These are phyloP conservation scores for Yamadazyma triangularis DNA, from an alignment of 1,139 yeast genomes.

Conservation along the genomic window DNA sequence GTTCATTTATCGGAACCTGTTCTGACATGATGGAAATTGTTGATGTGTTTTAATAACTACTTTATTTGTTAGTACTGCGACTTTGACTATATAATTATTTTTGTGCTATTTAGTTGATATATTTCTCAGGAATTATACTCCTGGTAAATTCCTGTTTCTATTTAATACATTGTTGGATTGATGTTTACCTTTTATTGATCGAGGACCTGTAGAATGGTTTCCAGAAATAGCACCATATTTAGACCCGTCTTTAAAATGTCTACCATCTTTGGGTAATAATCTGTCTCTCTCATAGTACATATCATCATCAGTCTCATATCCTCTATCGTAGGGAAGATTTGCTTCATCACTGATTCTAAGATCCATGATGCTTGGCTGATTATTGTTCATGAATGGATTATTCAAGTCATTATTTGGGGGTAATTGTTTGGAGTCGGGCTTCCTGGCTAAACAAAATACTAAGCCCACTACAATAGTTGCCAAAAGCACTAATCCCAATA, in stretches of 20 bases:
- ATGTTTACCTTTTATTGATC: too few relatives aligned
- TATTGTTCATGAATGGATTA: slow-evolving; percentile 5
- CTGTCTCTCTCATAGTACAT: slow-evolving; percentile 29
- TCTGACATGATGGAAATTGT: slow-evolving; percentile 22
- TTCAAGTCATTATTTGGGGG: too few relatives aligned
- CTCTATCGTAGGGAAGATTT: slow-evolving; percentile 25
- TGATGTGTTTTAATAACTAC: too few relatives aligned
- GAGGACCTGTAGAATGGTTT: too few relatives aligned
- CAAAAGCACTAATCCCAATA: slow-evolving; percentile 50
- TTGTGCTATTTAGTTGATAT: too few relatives aligned
- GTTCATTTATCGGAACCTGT: slow-evolving; percentile 11
- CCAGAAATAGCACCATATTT: too few relatives aligned
- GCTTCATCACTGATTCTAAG: slow-evolving; percentile 29
- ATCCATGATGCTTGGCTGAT: slow-evolving; percentile 35
- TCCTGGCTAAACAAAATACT: neutral
- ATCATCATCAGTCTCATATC: slow-evolving; percentile 46
- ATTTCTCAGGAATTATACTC: slow-evolving; percentile 7
- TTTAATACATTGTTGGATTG: slow-evolving; percentile 13
- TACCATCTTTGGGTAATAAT: slow-evolving; percentile 29
- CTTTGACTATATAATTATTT: too few relatives aligned
- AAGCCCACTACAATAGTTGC: slow-evolving; percentile 1
- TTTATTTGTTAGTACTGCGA: too few relatives aligned
- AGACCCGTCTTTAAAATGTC: too few relatives aligned
- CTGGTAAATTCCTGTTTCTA: slow-evolving; percentile 35
- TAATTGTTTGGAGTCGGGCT: slow-evolving; percentile 4